Evolutionary conservation across 768 basidiomycete species (phyloP), one percentile per base, ranked within the genome.

Genomic region (Lactarius hatsudake): DNA sequence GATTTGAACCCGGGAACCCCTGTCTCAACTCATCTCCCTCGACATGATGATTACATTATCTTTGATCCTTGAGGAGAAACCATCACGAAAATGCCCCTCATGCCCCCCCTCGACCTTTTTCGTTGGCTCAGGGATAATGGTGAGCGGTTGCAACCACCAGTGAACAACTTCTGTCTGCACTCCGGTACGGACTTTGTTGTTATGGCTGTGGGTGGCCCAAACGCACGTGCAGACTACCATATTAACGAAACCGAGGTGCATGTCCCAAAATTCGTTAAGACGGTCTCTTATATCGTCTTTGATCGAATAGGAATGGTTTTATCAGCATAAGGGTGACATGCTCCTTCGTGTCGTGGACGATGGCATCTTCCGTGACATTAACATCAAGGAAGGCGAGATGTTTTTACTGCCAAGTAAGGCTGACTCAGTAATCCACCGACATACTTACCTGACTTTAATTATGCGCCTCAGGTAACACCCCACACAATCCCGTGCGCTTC

Each of bases 141-240:
- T 26, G 84, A 95, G 69, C 81, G 90, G 2, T 82, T 98, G 34
- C 83, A 90, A 75, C 96, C 96, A 2, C 96, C 96, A 0, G 93
- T 99, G 56, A 95, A 94, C 81, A 93, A 96, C 76, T 95, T 86
- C 69, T 93, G 92, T 74, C 74, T 94, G 64, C 93, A 90, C 76
- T 83, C 85, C 61, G 93, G 93, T 43, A 81, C 82, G 32, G 95
- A 98, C 75, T 96, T 90, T 73, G 85, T 92, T 53, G 88, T 96
- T n/a, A 98, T 99, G 96, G 93, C 84, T 7, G 87, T 98, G 28
- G 96, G 97, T 10, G 97, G 96, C 0, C 96, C 96, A 0, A 99
- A 99, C 75, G 88, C 93, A 75, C 81, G 96, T 45, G 91, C 91
- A 62, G 96, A 97, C 77, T 98, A 94, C 74, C 96, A 98, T 76